These are phyloP conservation scores for Xylariomycetidae sp. DNA, from an alignment of 2,329 filamentous ascomycete species.

Conservation along the genomic window DNA sequence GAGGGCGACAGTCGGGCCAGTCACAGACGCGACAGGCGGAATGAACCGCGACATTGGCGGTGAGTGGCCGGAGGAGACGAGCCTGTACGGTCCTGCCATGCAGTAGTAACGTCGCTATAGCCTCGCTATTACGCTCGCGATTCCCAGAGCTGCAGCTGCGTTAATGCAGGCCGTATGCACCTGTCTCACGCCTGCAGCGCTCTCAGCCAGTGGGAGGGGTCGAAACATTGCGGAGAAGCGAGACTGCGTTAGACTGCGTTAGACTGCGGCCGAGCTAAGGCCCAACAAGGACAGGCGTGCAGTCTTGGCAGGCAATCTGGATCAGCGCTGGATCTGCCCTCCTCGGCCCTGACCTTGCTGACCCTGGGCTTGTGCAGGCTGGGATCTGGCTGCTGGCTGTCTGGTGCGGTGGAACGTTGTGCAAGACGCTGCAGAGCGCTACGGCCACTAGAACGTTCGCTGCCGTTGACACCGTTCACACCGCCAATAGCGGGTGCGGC, in stretches of 20 bases:
- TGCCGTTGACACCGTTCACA: too few relatives aligned
- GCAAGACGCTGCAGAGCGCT: conserved; percentile 9
- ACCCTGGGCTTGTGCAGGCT: conserved; percentile 4
- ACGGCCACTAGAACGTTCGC: conserved; percentile 8
- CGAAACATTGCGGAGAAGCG: conserved; percentile 20
- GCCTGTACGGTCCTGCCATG: conserved; percentile 3
- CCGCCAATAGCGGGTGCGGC: conserved; percentile 20
- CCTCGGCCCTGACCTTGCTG: not conserved
- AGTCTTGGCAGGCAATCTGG: not conserved
- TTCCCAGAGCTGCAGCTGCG: too few relatives aligned
- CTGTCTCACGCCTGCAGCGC: conserved; percentile 21
- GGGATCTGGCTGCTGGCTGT: conserved; percentile 1
- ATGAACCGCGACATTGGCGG: conserved; percentile 23
- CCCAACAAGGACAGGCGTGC: conserved; percentile 14
- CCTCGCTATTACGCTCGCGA: too few relatives aligned
- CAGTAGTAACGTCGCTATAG: too few relatives aligned
- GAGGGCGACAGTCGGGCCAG: conserved; percentile 17
- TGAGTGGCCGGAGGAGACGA: conserved; percentile 26
- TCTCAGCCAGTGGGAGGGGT: conserved; percentile 23
- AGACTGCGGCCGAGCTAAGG: too few relatives aligned
- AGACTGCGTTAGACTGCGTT: too few relatives aligned
- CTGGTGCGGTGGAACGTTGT: not conserved
- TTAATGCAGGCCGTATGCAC: conserved; percentile 19
- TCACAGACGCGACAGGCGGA: conserved; percentile 23
- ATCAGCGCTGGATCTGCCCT: conserved; percentile 1